Conservation (phyloP, 192 early-diverging fungal species). For the Coemansia sp. region DNA sequence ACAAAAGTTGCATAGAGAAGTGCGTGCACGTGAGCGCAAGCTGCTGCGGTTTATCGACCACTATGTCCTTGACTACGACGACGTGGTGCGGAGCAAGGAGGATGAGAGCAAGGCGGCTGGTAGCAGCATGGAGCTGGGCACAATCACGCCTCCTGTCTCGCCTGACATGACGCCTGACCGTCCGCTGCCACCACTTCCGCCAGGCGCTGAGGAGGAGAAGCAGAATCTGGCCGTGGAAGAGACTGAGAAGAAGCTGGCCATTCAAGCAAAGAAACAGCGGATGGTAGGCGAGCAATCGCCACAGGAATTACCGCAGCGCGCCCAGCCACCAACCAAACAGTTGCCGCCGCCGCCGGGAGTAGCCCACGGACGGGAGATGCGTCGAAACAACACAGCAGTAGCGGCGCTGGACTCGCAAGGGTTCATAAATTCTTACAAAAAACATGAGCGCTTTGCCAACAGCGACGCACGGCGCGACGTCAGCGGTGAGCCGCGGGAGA, state of each 20-base stretch:
- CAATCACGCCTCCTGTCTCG: conserved; percentile 38
- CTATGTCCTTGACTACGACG: conserved; percentile 45
- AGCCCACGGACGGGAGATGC: background rate
- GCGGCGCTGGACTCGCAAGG: conserved; percentile 36
- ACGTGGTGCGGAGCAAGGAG: conserved; percentile 13
- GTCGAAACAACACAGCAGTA: background rate
- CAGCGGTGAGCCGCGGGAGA: conserved; percentile 11
- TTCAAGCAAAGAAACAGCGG: too few species aligned
- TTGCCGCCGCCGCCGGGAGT: background rate
- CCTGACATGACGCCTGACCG: conserved; percentile 19
- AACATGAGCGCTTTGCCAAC: conserved; percentile 12
- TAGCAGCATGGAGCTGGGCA: conserved; percentile 16
- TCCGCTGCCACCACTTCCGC: conserved; percentile 16
- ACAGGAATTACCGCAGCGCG: too few species aligned
- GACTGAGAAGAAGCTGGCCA: too few species aligned
- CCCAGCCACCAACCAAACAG: too few species aligned
- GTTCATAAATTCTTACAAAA: conserved; percentile 41
- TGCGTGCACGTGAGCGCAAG: conserved; percentile 31
- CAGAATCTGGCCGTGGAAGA: background rate
- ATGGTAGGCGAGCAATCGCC: too few species aligned
- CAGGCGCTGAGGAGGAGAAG: conserved; percentile 5
- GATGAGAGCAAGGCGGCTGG: background rate
- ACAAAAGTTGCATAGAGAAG: conserved; percentile 12
- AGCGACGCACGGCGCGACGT: conserved; percentile 2
- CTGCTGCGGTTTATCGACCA: conserved; percentile 45